phyloP scores from a whole-genome alignment of 2,329 filamentous ascomycete species.

The Aspergillus vadensis region DNA sequence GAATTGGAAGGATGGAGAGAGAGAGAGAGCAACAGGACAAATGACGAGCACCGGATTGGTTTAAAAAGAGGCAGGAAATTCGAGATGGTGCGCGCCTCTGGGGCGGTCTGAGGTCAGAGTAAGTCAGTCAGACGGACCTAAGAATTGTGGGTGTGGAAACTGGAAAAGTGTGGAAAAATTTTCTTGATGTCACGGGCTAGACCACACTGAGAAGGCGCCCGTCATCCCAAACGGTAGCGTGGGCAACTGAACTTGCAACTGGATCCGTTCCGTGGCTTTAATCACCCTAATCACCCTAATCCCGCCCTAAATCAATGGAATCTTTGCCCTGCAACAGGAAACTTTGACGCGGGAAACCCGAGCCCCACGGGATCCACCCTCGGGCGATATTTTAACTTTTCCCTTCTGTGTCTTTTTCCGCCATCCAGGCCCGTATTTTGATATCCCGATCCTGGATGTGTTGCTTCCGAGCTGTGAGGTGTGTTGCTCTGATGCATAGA shows the following conservation, averaged over 20 bases:
- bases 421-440: slow-evolving; percentile 7
- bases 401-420: slow-evolving; percentile 1
- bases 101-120: slow-evolving; percentile 22
- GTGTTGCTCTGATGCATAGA: background rate
- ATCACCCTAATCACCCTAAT: background rate
- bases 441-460: background rate
- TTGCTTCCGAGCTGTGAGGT: background rate
- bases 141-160: slow-evolving; percentile 9
- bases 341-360: slow-evolving; percentile 13
- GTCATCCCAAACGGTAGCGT: slow-evolving; percentile 7
- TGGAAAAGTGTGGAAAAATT: slow-evolving; percentile 14
- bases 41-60: background rate
- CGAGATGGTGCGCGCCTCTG: slow-evolving; percentile 7
- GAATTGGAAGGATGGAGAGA: background rate
- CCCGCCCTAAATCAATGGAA: no score
- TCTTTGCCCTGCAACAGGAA: slow-evolving; percentile 10
- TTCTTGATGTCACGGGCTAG: slow-evolving; percentile 17
- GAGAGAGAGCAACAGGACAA: slow-evolving; percentile 7
- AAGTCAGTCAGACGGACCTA: background rate
- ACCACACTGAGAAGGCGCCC: background rate
- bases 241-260: background rate
- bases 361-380: slow-evolving; percentile 19
- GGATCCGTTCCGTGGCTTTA: background rate
- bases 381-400: slow-evolving; percentile 14
- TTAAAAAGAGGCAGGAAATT: slow-evolving; percentile 7